Evolutionary conservation across 768 basidiomycete genomes (phyloP), one percentile per base, ranked within the genome.

Genomic region (Naganishia vaughanmartiniae): DNA sequence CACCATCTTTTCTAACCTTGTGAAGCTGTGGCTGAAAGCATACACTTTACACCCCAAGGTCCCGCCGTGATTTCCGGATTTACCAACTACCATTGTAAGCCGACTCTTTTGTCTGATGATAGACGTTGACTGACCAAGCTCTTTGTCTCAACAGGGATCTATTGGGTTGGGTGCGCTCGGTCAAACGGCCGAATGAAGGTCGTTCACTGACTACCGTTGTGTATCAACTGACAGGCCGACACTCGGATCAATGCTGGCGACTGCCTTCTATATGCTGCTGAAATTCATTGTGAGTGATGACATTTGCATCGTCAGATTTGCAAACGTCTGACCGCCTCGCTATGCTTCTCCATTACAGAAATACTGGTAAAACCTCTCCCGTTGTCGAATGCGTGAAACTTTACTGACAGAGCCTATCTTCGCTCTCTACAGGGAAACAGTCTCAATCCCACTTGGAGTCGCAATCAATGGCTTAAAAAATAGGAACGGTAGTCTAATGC

Each of bases 231-330:
- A 80, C 10, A 89, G 90, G 45, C 89, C 89, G 0, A 85, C 85
- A 66, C 82, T 90, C 26, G 89, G 90, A 34, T 84, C 87, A 6
- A 76, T 90, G 12, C 83, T 90, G 12, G 88, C 82, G 82, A 83
- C 85, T 21, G 83, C 75, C 7, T 84, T 90, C 74, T 91, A 89
- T 76, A 76, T 83, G 36, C 72, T 84, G 24, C 83, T 89, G 70
- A 89, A 89, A 76, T 72, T 71, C 30, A 70, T 80, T 45, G 78
- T 76, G 53, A 56, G 76, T 73, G 0, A 4, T 33, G 19, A n/a
- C n/a, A n/a, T n/a, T n/a, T n/a, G n/a, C n/a, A n/a, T n/a, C n/a
- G n/a, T n/a, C n/a, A n/a, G n/a, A n/a, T n/a, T n/a, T n/a, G n/a
- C n/a, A n/a, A n/a, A n/a, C n/a, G n/a, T n/a, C n/a, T n/a, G n/a